These are phyloP conservation scores for Actinidia chinensis DNA, from an alignment of 179 eudicot genomes.

Conservation along the genomic window DNA sequence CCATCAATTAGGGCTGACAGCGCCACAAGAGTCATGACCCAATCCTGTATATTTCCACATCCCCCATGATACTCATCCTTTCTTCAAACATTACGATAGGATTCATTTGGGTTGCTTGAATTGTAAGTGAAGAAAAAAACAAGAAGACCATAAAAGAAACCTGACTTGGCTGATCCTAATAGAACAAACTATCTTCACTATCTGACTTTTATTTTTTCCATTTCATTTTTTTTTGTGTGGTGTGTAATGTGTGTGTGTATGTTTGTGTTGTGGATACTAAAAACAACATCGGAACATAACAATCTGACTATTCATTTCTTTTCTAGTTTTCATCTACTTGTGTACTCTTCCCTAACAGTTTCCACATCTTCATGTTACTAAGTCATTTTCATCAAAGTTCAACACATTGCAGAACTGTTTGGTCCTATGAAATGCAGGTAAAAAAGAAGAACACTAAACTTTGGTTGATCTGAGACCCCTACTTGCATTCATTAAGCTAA, in stretches of 20 bases:
- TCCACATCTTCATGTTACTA: neutral
- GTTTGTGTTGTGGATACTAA: neutral
- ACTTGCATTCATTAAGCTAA: neutral
- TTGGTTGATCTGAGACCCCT: neutral
- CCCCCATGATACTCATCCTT: neutral
- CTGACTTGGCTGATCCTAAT: neutral
- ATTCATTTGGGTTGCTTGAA: neutral
- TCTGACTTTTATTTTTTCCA: neutral
- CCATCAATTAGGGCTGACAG: slow-evolving; percentile 5
- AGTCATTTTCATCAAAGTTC: neutral
- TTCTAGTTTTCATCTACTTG: neutral
- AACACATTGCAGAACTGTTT: neutral
- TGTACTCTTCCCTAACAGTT: neutral
- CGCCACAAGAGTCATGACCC: neutral
- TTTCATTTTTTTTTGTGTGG: too few relatives aligned
- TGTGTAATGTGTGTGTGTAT: too few relatives aligned
- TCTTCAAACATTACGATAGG: neutral
- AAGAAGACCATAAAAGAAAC: neutral
- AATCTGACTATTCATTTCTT: neutral
- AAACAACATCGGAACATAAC: neutral
- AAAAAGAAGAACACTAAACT: neutral
- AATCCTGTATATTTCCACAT: slow-evolving; percentile 12
- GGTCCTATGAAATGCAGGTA: slow-evolving; percentile 1
- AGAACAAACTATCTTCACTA: neutral
- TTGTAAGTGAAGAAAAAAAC: neutral